Evolutionary conservation across 345 rosid species (phyloP).

Genomic region (Syzygium aqueum): DNA sequence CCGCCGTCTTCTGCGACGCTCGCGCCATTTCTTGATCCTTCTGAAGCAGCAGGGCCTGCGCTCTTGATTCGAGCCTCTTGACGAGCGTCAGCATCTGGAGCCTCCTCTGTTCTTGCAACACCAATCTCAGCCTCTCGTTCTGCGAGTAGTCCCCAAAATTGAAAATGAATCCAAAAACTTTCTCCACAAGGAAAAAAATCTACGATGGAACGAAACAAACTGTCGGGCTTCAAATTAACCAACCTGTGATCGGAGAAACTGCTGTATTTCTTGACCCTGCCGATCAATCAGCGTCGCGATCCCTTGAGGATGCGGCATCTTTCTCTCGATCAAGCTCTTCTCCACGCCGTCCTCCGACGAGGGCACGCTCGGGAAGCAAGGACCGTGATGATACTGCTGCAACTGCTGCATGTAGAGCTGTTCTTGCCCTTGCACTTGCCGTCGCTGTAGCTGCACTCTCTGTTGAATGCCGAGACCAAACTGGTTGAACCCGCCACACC

Average conservation of each 20-base stretch:
- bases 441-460: not conserved
- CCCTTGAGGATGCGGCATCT: slow-evolving; percentile 2
- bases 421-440: slow-evolving; percentile 7
- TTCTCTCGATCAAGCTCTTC: not conserved
- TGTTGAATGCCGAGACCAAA: not conserved
- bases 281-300: slow-evolving; percentile 24
- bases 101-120: slow-evolving; percentile 25
- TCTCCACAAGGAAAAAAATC: not conserved
- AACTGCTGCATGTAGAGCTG: slow-evolving; percentile 14
- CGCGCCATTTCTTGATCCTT: slow-evolving; percentile 24
- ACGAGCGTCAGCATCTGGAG: slow-evolving; percentile 7
- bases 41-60: slow-evolving; percentile 10
- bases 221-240: not conserved
- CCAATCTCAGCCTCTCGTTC: slow-evolving; percentile 22
- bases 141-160: not conserved
- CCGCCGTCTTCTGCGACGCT: slow-evolving; percentile 10
- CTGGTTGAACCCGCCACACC: slow-evolving; percentile 5
- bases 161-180: not conserved
- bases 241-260: slow-evolving; percentile 60
- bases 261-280: slow-evolving; percentile 57
- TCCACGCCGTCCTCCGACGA: not conserved
- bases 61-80: slow-evolving; percentile 19
- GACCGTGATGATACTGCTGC: slow-evolving; percentile 19
- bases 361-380: slow-evolving; percentile 1
- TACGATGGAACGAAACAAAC: not conserved